Conservation (phyloP, 2,329 filamentous ascomycete species). For the Exophiala calicioides region DNA sequence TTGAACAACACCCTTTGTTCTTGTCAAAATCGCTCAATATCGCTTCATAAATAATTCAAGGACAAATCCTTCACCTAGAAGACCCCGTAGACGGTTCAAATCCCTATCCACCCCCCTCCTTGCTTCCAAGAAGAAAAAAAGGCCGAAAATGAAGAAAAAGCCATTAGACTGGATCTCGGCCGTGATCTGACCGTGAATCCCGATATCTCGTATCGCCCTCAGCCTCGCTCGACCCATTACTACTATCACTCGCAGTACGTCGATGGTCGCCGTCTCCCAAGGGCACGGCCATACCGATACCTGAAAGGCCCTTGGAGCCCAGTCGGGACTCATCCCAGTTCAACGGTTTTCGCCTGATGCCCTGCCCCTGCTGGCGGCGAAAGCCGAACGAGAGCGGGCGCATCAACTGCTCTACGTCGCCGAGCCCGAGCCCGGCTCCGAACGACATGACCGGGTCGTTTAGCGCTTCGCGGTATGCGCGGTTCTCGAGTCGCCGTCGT, state of each 20-base stretch:
- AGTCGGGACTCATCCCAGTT: slow-evolving; percentile 14
- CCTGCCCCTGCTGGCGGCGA: slow-evolving; percentile 9
- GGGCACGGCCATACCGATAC: slow-evolving; percentile 25
- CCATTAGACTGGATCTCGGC: no score
- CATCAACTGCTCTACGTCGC: slow-evolving; percentile 13
- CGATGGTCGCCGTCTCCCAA: slow-evolving; percentile 10
- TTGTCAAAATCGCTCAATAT: no score
- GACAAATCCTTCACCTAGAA: no score
- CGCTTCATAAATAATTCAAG: no score
- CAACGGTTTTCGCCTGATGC: slow-evolving; percentile 19
- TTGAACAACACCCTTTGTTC: no score
- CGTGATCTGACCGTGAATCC: slow-evolving; percentile 12
- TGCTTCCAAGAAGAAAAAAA: no score
- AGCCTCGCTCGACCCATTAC: slow-evolving; percentile 8
- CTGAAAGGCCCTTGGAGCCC: slow-evolving; percentile 8
- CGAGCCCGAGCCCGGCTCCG: slow-evolving; percentile 8
- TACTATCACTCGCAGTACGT: slow-evolving; percentile 6
- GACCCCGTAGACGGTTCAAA: no score
- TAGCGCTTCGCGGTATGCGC: slow-evolving; percentile 23
- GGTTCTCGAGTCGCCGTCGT: slow-evolving; percentile 16
- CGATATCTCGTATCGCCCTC: slow-evolving; percentile 12
- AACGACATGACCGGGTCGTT: slow-evolving; percentile 25
- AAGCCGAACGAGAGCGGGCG: slow-evolving; percentile 26
- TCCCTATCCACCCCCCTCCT: no score
- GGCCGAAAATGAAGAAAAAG: no score